phyloP scores from a whole-genome alignment of 208 protist species.

The Wallacemonas sp. region DNA sequence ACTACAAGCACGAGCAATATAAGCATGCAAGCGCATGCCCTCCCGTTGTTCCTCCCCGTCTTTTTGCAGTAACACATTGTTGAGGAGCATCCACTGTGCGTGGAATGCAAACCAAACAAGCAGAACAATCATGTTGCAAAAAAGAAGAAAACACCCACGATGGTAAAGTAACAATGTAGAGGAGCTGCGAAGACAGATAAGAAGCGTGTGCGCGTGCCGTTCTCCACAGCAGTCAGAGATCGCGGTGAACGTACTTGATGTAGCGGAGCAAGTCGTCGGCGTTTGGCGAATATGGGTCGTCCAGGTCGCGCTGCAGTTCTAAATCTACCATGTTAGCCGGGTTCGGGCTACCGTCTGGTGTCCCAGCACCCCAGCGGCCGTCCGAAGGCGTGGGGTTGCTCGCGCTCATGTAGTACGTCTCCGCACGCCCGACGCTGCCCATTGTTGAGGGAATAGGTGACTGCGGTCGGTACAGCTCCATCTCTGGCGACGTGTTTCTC shows the following conservation, averaged over 20 bases:
- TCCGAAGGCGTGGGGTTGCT: background rate
- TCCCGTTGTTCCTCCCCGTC: too few relatives aligned
- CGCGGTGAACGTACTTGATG: slow-evolving; percentile 5
- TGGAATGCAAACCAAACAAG: too few relatives aligned
- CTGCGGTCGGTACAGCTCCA: background rate
- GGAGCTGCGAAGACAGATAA: too few relatives aligned
- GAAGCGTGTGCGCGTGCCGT: too few relatives aligned
- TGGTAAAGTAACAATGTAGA: too few relatives aligned
- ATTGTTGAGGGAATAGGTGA: background rate
- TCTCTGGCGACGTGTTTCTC: background rate
- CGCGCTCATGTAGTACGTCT: slow-evolving; percentile 12
- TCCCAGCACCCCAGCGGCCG: background rate
- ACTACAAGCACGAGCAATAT: too few relatives aligned
- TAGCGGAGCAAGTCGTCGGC: background rate
- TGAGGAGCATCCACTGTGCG: too few relatives aligned
- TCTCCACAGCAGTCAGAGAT: background rate
- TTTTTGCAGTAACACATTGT: too few relatives aligned
- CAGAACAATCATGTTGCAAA: too few relatives aligned
- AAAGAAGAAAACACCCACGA: too few relatives aligned
- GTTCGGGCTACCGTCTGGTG: background rate
- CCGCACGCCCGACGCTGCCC: background rate
- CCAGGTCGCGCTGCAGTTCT: background rate
- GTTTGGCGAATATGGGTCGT: background rate
- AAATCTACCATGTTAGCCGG: background rate
- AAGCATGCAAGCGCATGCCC: too few relatives aligned